phyloP scores from a whole-genome alignment of 2,329 filamentous ascomycete species.

The Aspergillus texensis region DNA sequence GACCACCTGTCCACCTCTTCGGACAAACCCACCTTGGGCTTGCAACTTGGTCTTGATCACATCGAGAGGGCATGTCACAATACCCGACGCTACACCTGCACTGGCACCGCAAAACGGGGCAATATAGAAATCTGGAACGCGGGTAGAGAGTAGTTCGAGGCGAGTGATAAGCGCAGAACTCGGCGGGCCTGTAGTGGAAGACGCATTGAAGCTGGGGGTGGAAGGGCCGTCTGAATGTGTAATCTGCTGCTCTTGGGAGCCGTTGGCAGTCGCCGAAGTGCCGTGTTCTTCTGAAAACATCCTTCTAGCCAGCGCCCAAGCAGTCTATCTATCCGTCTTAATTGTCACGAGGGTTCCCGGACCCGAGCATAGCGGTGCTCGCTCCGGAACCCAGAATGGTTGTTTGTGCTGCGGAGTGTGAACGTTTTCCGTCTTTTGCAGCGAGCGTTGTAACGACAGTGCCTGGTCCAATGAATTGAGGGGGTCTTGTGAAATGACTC shows the following conservation, averaged over 20 bases:
- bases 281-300: constrained; percentile 51
- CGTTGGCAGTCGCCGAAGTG: constrained; percentile 36
- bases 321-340: constrained; percentile 38
- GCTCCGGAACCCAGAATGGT: constrained; percentile 41
- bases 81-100: constrained; percentile 87
- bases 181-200: constrained; percentile 32
- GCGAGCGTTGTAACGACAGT: constrained; percentile 3
- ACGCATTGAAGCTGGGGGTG: constrained; percentile 27
- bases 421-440: constrained; percentile 8
- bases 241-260: constrained; percentile 33
- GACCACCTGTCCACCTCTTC: constrained; percentile 42
- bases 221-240: constrained; percentile 27
- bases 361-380: constrained; percentile 45
- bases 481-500: constrained; percentile 18
- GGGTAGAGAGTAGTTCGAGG: constrained; percentile 47
- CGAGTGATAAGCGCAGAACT: constrained; percentile 37
- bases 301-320: constrained; percentile 39
- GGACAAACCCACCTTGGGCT: constrained; percentile 81
- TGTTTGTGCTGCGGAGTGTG: constrained; percentile 18
- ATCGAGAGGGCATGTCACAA: constrained; percentile 95
- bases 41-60: constrained; percentile 99
- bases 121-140: constrained; percentile 61
- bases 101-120: constrained; percentile 85
- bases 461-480: constrained; percentile 7
- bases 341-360: constrained; percentile 45